A percentile compares a stretch with the other conserved stretches of the same genome.
phyloP scores from a whole-genome alignment of 2,329 filamentous ascomycete genomes.

The Neopestalotiopsis clavispora region DNA sequence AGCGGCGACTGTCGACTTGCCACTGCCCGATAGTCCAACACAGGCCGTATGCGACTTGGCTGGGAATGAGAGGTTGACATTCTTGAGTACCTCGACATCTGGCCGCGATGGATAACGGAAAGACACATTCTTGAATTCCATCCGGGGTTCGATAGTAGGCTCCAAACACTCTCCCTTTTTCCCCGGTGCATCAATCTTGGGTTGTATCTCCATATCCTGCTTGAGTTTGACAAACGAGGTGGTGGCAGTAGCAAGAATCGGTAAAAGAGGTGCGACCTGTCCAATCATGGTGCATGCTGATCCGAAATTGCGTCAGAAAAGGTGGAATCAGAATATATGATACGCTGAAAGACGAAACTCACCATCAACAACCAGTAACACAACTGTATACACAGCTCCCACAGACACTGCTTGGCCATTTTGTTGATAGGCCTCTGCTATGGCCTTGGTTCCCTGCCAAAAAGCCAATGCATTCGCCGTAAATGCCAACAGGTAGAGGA shows the following conservation, averaged over 20 bases:
- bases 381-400: constrained; percentile 53
- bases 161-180: neutral
- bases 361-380: constrained; percentile 58
- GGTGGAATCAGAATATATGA: constrained; percentile 16
- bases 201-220: constrained; percentile 59
- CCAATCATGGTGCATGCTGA: constrained; percentile 61
- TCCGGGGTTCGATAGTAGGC: constrained; percentile 18
- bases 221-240: constrained; percentile 63
- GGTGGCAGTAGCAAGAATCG: constrained; percentile 63
- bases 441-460: constrained; percentile 66
- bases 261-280: constrained; percentile 66
- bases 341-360: constrained; percentile 33
- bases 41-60: constrained; percentile 43
- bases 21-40: constrained; percentile 46
- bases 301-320: constrained; percentile 21
- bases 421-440: constrained; percentile 34
- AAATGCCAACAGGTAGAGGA: constrained; percentile 71
- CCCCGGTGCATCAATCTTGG: constrained; percentile 38
- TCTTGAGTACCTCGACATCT: constrained; percentile 29
- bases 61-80: constrained; percentile 32
- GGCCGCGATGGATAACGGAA: constrained; percentile 52
- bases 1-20: constrained; percentile 39
- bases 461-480: constrained; percentile 70
- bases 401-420: constrained; percentile 35
- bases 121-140: constrained; percentile 39